Evolutionary conservation across 2,329 filamentous ascomycete species (phyloP), one percentile per base, ranked within the genome.

Genomic region (Aspergillus sp.): DNA sequence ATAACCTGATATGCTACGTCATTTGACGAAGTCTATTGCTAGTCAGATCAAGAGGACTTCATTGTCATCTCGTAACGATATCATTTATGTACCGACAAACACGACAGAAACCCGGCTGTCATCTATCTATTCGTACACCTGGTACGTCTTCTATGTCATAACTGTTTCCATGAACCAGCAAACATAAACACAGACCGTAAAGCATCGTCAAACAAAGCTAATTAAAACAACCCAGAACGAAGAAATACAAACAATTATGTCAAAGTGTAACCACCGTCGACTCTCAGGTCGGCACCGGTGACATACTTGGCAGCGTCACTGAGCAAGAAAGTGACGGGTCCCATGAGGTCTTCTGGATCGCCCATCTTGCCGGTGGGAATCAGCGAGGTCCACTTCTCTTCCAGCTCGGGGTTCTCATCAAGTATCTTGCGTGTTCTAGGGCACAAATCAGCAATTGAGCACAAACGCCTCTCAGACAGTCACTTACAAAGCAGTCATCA

Each of bases 341-440:
- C 91, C 86, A 95, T 95, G 48, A 97, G 78, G 61, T 97, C 91
- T 65, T 90, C 84, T 1, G 91, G 91, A 45, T 83, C 79, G 22
- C 91, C 91, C 88, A 97, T 95, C 73, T 91, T 91, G 49, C 90
- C 91, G 64, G 88, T 84, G 0, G 93, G 93, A 53, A 96, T 97
- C 46, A 95, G 78, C 1, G 86, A 90, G 13, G 84, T 94, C 91
- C 91, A 97, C 70, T 93, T 85, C 64, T 84, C 79, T 69, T 90
- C 87, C 35, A 97, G 81, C 47, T 93, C 88, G 17, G 90, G 90
- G 69, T 95, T 94, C 51, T 95, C 89, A 54, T 93, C 86, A 20
- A 97, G 81, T 58, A 97, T 96, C 75, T 95, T 95, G 74, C 90
- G 83, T 38, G 90, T 96, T 46, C 88, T 94, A 61, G 49, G 49